These are phyloP conservation scores for Theileria sp. DNA, from an alignment of 169 alveolate genomes.

Conservation along the genomic window DNA sequence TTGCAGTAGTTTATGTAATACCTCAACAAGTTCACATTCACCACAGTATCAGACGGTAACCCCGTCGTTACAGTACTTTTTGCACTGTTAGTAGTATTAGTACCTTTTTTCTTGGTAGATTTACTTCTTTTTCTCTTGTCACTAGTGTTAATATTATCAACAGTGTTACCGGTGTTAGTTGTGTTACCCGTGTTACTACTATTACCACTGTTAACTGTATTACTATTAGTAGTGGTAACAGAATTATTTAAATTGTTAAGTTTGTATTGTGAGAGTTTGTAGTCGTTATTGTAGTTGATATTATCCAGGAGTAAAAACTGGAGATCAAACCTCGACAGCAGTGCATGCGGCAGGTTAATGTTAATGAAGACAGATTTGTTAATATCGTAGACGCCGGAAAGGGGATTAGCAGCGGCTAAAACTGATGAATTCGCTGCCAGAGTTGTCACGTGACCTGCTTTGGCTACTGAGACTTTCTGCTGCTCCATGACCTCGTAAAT, in stretches of 20 bases:
- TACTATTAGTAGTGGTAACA: not conserved
- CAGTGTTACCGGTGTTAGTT: not conserved
- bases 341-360: conserved; percentile 96
- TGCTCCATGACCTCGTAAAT: conserved; percentile 99
- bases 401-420: conserved; percentile 98
- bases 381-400: conserved; percentile 92
- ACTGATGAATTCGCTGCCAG: conserved; percentile 84
- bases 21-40: conserved; percentile 80
- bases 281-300: conserved; percentile 85
- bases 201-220: not conserved
- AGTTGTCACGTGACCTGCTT: conserved; percentile 90
- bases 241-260: not conserved
- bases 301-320: conserved; percentile 84
- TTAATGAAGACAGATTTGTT: conserved; percentile 88
- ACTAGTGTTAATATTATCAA: no score
- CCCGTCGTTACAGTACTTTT: not conserved
- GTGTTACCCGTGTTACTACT: not conserved
- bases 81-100: not conserved
- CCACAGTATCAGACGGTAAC: conserved; percentile 23
- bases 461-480: conserved; percentile 96
- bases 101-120: not conserved
- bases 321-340: conserved; percentile 92
- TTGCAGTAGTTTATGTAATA: conserved; percentile 88
- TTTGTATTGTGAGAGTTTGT: conserved; percentile 85
- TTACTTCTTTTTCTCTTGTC: not conserved